Evolutionary conservation across 495 filamentous ascomycete species (phyloP), one percentile per base, ranked within the genome.

Genomic region (Tuber melanosporum): DNA sequence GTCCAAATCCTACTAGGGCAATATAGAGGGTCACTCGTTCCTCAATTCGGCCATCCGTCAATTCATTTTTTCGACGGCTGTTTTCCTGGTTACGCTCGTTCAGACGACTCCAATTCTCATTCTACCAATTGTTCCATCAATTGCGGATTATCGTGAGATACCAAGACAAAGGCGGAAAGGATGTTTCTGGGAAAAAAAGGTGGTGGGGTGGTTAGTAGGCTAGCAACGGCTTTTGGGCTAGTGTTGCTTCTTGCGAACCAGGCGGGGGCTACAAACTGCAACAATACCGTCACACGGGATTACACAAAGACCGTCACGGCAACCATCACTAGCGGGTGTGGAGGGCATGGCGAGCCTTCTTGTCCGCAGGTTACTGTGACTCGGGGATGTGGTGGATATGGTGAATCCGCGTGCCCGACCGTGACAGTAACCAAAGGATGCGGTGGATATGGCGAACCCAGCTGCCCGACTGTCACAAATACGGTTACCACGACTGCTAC

Each of bases 211-310:
- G 57, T 66, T 17, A 66, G 57, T 39, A 80, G 77, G 74, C 36
- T 76, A 49, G 71, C 26, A 70, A 46, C 71, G 52, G 78, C 71
- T 74, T 72, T 75, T 14, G 77, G 71, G 71, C n/a, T 80, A 17
- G 43, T 36, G 26, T 71, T 80, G 43, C 20, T 80, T 12, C 72
- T 39, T 57, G 78, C 73, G 47, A 36, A 80, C 12, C 71, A 42
- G 52, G 77, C 76, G 36, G 43, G 77, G 20, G 78, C 78, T 71
- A 80, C 78, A 26, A 12, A 74, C 20, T 80, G 74, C 77, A 80
- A 70, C 26, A 71, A 43, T 22, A 76, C 77, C 36, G 52, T 76
- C 77, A 80, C 78, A 17, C 52, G 77, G 69, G 74, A 78, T 42
- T 77, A 70, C 75, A 79, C 77, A 14, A 72, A 26, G 39, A 73